phyloP scores from a whole-genome alignment of 768 basidiomycete species.

The Leccinum ochraceum region DNA sequence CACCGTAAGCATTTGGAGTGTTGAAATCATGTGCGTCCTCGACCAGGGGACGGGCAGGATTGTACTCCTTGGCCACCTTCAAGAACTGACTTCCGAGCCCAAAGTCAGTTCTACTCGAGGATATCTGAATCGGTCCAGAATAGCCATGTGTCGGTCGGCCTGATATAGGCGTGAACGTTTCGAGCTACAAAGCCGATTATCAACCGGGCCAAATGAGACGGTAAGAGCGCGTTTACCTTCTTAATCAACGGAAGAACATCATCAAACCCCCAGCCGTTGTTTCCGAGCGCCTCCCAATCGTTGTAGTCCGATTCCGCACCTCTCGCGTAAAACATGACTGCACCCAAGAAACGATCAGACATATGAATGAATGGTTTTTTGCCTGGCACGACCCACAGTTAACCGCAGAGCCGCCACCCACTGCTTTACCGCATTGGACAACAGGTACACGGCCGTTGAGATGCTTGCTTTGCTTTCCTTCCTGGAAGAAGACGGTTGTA shows the following conservation, averaged over 20 bases:
- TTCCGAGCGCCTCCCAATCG: constrained; percentile 52
- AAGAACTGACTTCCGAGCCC: constrained; percentile 44
- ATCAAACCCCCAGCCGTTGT: constrained; percentile 61
- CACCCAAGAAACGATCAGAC: neutral
- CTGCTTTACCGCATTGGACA: constrained; percentile 48
- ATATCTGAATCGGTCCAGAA: constrained; percentile 29
- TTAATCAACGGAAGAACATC: constrained; percentile 57
- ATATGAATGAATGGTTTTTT: neutral
- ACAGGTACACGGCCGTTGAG: constrained; percentile 45
- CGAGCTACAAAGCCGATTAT: constrained; percentile 45
- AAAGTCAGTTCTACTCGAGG: constrained; percentile 7
- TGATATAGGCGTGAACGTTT: constrained; percentile 35
- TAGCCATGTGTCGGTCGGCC: constrained; percentile 40
- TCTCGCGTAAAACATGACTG: constrained; percentile 54
- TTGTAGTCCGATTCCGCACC: constrained; percentile 64
- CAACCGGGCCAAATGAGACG: constrained; percentile 25
- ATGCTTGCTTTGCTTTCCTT: constrained; percentile 40
- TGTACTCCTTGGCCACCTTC: constrained; percentile 44
- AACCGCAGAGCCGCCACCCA: constrained; percentile 65
- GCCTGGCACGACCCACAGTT: constrained; percentile 45
- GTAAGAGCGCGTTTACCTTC: constrained; percentile 40
- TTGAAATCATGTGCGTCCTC: constrained; percentile 50
- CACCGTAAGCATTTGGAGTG: constrained; percentile 22
- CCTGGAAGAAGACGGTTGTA: constrained; percentile 23
- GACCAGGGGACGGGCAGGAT: constrained; percentile 42